These are phyloP conservation scores for Chlorencoelia australis DNA, from an alignment of 2,329 filamentous ascomycete genomes.

Conservation along the genomic window DNA sequence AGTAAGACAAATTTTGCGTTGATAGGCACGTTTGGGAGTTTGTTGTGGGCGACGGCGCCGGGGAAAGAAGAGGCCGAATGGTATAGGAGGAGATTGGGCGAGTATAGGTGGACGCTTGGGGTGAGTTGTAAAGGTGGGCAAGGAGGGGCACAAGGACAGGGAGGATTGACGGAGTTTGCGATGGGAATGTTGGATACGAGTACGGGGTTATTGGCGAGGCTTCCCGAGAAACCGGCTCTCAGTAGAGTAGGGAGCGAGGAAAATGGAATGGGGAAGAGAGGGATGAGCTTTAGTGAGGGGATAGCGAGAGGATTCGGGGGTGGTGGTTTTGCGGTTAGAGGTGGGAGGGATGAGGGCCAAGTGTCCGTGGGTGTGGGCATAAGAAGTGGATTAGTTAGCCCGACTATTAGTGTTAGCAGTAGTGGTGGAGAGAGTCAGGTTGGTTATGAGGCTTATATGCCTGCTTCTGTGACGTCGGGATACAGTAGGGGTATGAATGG, in stretches of 20 bases:
- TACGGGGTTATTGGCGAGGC: slow-evolving; percentile 55
- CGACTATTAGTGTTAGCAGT: slow-evolving; percentile 25
- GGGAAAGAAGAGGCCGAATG: slow-evolving; percentile 85
- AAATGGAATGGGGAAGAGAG: background rate
- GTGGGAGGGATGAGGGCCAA: background rate
- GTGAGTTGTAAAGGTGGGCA: slow-evolving; percentile 58
- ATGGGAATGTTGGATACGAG: slow-evolving; percentile 69
- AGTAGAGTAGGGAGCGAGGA: slow-evolving; percentile 36
- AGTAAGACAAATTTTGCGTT: slow-evolving; percentile 87
- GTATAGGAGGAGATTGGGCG: slow-evolving; percentile 73
- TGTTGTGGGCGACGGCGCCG: slow-evolving; percentile 82
- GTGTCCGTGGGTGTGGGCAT: background rate
- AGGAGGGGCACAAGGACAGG: slow-evolving; percentile 33
- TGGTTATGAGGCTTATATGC: slow-evolving; percentile 21
- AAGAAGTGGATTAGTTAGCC: slow-evolving; percentile 25
- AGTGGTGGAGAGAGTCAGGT: slow-evolving; percentile 16
- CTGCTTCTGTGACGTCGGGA: too few species aligned
- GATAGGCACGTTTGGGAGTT: slow-evolving; percentile 84
- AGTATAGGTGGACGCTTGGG: slow-evolving; percentile 89
- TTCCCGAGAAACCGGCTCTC: slow-evolving; percentile 61
- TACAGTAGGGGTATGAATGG: too few species aligned
- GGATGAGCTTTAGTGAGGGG: slow-evolving; percentile 2
- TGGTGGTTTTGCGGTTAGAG: background rate
- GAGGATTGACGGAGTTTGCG: slow-evolving; percentile 55
- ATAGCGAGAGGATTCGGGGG: slow-evolving; percentile 1